phyloP scores from a whole-genome alignment of 2,329 filamentous ascomycete genomes.

The Colletotrichum sp. region DNA sequence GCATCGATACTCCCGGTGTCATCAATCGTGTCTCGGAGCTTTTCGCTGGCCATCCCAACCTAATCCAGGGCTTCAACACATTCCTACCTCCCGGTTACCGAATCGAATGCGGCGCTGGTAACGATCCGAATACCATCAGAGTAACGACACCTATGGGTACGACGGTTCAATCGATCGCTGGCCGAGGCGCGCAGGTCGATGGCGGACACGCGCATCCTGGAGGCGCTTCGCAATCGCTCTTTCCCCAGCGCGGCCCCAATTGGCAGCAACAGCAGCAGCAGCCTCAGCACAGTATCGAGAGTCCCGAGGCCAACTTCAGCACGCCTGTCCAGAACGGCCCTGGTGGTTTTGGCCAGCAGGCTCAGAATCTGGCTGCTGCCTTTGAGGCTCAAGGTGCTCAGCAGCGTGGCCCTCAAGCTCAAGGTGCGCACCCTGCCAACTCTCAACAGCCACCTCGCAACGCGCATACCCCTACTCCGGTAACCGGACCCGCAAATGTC shows the following conservation, averaged over 20 bases:
- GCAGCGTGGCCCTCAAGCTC: slow-evolving; percentile 36
- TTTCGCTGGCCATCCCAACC: slow-evolving; percentile 92
- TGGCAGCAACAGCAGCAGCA: slow-evolving; percentile 55
- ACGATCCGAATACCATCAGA: slow-evolving; percentile 93
- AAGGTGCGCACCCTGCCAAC: slow-evolving; percentile 40
- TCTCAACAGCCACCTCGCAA: slow-evolving; percentile 56
- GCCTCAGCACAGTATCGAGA: slow-evolving; percentile 65
- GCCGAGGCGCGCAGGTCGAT: slow-evolving; percentile 54
- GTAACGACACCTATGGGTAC: slow-evolving; percentile 99
- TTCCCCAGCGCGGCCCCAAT: slow-evolving; percentile 53
- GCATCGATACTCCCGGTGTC: slow-evolving; percentile 95
- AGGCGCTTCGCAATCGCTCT: slow-evolving; percentile 46
- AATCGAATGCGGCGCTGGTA: slow-evolving; percentile 93
- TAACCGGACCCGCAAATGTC: slow-evolving; percentile 59
- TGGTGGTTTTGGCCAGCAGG: slow-evolving; percentile 48
- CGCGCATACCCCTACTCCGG: slow-evolving; percentile 65
- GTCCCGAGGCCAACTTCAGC: slow-evolving; percentile 67
- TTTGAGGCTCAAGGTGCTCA: slow-evolving; percentile 34
- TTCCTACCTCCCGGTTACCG: slow-evolving; percentile 95
- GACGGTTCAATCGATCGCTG: slow-evolving; percentile 84
- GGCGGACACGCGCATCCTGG: slow-evolving; percentile 38
- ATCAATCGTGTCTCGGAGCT: slow-evolving; percentile 96
- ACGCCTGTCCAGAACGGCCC: slow-evolving; percentile 58
- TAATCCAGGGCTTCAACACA: slow-evolving; percentile 98
- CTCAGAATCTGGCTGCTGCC: slow-evolving; percentile 28